Conservation (phyloP, 257 asterid species). For the Salvia splendens region DNA sequence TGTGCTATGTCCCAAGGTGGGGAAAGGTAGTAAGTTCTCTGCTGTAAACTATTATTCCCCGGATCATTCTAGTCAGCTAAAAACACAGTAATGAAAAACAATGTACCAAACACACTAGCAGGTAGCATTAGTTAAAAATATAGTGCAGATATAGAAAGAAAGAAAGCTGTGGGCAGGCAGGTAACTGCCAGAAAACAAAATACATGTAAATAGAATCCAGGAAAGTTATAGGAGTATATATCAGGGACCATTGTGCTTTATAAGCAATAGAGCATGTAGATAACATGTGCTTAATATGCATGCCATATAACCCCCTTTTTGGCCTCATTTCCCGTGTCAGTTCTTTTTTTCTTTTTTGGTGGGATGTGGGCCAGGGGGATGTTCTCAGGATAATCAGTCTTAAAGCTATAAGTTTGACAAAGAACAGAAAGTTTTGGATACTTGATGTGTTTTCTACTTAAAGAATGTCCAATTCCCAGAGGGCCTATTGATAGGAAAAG, state of each 20-base stretch:
- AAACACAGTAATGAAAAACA: background rate
- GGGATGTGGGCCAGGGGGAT: background rate
- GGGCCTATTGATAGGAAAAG: slow-evolving; percentile 3
- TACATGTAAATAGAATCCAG: background rate
- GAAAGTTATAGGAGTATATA: background rate
- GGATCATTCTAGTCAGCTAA: background rate
- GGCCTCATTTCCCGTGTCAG: background rate
- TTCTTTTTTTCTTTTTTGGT: background rate
- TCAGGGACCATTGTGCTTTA: background rate
- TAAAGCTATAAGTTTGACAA: slow-evolving; percentile 11
- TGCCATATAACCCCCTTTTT: background rate
- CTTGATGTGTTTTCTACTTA: slow-evolving; percentile 7
- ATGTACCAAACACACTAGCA: slow-evolving; percentile 18
- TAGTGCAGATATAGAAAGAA: background rate
- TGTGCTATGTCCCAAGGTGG: slow-evolving; percentile 1
- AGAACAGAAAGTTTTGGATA: slow-evolving; percentile 7
- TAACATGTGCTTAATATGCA: background rate
- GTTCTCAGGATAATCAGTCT: slow-evolving; percentile 6
- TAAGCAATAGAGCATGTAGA: background rate
- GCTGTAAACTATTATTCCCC: background rate
- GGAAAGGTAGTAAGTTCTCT: background rate
- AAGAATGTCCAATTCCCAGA: slow-evolving; percentile 14
- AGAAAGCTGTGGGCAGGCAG: background rate
- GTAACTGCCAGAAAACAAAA: background rate
- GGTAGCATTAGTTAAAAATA: background rate